phyloP scores from a whole-genome alignment of 768 basidiomycete genomes.

The Mycena polygramma region DNA sequence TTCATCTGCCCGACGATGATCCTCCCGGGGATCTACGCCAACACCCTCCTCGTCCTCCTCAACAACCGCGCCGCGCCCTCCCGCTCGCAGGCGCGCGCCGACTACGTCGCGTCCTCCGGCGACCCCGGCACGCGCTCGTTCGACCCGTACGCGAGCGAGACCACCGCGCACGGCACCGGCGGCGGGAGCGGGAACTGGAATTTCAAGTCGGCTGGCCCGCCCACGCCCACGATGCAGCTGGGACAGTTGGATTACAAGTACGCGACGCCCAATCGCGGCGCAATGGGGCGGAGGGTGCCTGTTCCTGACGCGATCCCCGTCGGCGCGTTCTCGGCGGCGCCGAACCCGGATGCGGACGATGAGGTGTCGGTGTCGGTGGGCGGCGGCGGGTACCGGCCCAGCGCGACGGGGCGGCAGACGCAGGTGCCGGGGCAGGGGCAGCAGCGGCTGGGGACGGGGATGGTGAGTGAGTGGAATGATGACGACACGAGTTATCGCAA shows the following conservation, averaged over 20 bases:
- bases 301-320: background rate
- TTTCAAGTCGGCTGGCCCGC: background rate
- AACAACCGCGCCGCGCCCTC: conserved; percentile 41
- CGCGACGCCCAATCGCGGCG: too few relatives aligned
- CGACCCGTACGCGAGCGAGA: background rate
- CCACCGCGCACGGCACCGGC: background rate
- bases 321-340: conserved; percentile 25
- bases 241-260: background rate
- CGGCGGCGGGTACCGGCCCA: background rate
- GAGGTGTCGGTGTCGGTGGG: background rate
- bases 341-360: background rate
- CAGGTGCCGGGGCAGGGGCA: background rate
- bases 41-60: conserved; percentile 43
- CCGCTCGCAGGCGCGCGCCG: background rate
- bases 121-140: background rate
- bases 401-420: too few relatives aligned
- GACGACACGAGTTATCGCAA: conserved; percentile 19
- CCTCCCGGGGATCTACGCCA: conserved; percentile 40
- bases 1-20: conserved; percentile 38
- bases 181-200: conserved; percentile 3
- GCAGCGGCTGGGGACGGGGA: background rate
- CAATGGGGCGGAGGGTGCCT: too few relatives aligned
- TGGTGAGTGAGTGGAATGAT: conserved; percentile 23
- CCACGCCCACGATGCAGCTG: background rate
- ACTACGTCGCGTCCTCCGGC: background rate